phyloP scores from a whole-genome alignment of 345 rosid genomes.

The Rhizophora mangle region DNA sequence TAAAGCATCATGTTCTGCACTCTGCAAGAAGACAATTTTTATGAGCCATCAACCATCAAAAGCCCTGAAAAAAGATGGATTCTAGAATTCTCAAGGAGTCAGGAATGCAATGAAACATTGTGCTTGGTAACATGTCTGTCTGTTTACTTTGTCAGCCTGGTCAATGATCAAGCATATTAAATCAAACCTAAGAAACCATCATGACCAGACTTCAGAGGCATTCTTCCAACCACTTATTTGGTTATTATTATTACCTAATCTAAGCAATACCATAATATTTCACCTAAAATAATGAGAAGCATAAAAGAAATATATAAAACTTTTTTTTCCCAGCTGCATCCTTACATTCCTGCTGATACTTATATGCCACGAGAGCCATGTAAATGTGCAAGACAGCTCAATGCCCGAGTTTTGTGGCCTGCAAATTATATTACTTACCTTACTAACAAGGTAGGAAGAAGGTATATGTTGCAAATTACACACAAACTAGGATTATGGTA shows the following conservation, averaged over 20 bases:
- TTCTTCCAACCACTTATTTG: no score
- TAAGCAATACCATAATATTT: no score
- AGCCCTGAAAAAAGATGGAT: background rate
- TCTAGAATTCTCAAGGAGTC: constrained; percentile 46
- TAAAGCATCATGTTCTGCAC: constrained; percentile 60
- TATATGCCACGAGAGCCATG: no score
- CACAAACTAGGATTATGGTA: constrained; percentile 89
- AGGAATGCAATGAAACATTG: constrained; percentile 28
- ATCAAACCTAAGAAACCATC: constrained; percentile 66
- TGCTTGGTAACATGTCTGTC: constrained; percentile 93
- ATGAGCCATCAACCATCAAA: background rate
- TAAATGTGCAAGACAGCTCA: no score
- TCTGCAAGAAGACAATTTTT: constrained; percentile 45
- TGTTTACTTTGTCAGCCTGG: constrained; percentile 89
- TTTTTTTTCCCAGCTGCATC: no score
- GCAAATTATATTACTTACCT: constrained; percentile 38
- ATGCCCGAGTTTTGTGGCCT: no score
- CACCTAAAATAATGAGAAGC: no score
- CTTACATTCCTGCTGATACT: no score
- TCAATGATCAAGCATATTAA: constrained; percentile 91
- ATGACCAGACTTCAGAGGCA: background rate
- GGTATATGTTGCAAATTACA: constrained; percentile 74
- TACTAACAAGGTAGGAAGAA: constrained; percentile 86
- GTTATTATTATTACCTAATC: no score
- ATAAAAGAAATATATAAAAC: no score